These are phyloP conservation scores for Dillenia suffruticosa DNA, from an alignment of 164 flowering plant species.

Conservation along the genomic window DNA sequence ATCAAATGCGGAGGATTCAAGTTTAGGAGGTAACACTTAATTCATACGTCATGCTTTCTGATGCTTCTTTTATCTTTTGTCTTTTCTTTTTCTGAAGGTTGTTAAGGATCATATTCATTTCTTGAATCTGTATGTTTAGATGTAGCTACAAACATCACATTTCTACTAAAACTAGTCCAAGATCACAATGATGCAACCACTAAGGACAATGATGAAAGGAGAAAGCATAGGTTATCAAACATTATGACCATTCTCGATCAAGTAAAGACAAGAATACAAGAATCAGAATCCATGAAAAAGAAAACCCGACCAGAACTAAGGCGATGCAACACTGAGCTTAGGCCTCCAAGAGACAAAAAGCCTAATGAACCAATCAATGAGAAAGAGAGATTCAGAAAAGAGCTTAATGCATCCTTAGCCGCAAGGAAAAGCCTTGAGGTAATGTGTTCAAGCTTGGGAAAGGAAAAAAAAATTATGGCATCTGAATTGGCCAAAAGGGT, in stretches of 20 bases:
- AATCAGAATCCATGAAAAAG: constrained; percentile 28
- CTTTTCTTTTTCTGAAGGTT: neutral
- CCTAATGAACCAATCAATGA: constrained; percentile 34
- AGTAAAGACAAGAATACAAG: constrained; percentile 45
- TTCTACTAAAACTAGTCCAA: constrained; percentile 53
- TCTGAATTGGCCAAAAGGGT: constrained; percentile 62
- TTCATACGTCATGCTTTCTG: neutral
- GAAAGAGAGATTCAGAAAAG: constrained; percentile 40
- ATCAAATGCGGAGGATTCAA: constrained; percentile 14
- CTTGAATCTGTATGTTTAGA: constrained; percentile 22
- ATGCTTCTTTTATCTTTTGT: neutral
- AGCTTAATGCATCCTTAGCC: constrained; percentile 47
- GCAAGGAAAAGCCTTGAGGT: constrained; percentile 65
- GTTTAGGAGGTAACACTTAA: constrained; percentile 26
- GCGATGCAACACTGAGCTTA: constrained; percentile 56
- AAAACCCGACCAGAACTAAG: constrained; percentile 38
- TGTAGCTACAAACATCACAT: constrained; percentile 47
- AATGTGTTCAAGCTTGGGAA: constrained; percentile 84
- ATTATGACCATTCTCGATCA: constrained; percentile 67
- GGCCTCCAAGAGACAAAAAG: constrained; percentile 27
- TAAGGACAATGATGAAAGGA: constrained; percentile 34
- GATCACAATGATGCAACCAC: constrained; percentile 52
- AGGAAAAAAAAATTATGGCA: constrained; percentile 85
- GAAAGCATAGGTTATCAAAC: constrained; percentile 42
- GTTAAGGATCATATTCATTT: neutral